Evolutionary conservation across 495 filamentous ascomycete genomes (phyloP).

Genomic region (Umbilicaria muhlenbergii): DNA sequence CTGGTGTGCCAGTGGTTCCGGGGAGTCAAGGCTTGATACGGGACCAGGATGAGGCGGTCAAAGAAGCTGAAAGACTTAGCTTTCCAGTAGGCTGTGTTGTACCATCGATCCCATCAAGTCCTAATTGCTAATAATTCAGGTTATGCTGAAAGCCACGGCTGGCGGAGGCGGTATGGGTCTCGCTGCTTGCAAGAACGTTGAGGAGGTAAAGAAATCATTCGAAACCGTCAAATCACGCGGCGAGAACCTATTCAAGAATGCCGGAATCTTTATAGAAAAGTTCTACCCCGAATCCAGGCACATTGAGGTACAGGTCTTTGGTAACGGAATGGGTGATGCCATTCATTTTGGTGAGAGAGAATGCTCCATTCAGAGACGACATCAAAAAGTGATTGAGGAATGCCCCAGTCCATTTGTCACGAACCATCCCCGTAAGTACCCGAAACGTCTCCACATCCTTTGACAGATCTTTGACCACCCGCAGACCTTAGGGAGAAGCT

Average conservation of each 20-base stretch:
- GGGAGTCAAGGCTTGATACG: constrained; percentile 31
- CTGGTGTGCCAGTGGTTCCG: constrained; percentile 37
- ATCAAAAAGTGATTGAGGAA: constrained; percentile 43
- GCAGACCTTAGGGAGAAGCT: constrained; percentile 29
- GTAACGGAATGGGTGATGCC: constrained; percentile 26
- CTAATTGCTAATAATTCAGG: constrained; percentile 8
- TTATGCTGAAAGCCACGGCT: constrained; percentile 42
- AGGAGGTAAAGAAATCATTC: constrained; percentile 25
- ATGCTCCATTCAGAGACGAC: constrained; percentile 31
- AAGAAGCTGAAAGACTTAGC: constrained; percentile 26
- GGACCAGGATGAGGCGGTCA: constrained; percentile 28
- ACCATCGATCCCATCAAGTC: background rate
- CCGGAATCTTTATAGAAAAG: constrained; percentile 29
- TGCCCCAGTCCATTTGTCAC: constrained; percentile 36
- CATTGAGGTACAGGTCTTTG: constrained; percentile 32
- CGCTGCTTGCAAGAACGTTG: constrained; percentile 19
- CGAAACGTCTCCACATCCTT: background rate
- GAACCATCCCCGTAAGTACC: constrained; percentile 16
- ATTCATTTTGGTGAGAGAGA: constrained; percentile 29
- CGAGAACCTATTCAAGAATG: constrained; percentile 28
- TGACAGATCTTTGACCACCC: constrained; percentile 6
- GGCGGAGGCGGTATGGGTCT: constrained; percentile 46
- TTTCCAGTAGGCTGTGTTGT: constrained; percentile 25
- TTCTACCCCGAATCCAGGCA: constrained; percentile 28
- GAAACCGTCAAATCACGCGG: constrained; percentile 22